Conservation (phyloP, 371 early-diverging fungal genomes). For the Mucor plumbeus region DNA sequence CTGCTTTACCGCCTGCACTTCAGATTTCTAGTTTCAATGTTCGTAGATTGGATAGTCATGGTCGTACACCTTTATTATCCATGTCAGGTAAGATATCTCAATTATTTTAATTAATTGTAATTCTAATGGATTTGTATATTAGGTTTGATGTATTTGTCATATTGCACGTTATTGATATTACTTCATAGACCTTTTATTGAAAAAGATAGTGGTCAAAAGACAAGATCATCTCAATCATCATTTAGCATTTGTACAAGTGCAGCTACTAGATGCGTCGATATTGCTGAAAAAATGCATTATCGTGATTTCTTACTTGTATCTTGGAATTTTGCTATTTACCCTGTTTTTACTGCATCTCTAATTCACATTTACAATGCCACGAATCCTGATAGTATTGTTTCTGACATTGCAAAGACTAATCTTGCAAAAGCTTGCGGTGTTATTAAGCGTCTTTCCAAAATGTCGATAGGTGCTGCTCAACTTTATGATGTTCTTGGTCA, state of each 20-base stretch:
- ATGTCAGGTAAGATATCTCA: constrained; percentile 41
- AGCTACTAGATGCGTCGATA: constrained; percentile 52
- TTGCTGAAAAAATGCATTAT: constrained; percentile 57
- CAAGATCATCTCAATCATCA: constrained; percentile 44
- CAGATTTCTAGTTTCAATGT: constrained; percentile 42
- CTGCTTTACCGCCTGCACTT: constrained; percentile 44
- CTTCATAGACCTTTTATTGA: constrained; percentile 65
- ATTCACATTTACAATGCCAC: constrained; percentile 52
- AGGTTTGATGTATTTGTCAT: constrained; percentile 56
- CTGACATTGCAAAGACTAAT: constrained; percentile 39
- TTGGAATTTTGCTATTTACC: constrained; percentile 60
- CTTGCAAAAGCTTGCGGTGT: constrained; percentile 34
- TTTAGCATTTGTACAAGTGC: constrained; percentile 65
- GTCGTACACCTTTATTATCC: constrained; percentile 40
- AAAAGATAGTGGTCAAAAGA: constrained; percentile 32
- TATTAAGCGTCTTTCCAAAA: constrained; percentile 38
- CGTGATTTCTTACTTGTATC: constrained; percentile 52
- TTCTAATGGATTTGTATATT: background rate
- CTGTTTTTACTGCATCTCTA: constrained; percentile 49
- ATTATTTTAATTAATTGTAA: background rate
- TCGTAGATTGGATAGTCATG: constrained; percentile 34
- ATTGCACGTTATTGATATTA: constrained; percentile 58
- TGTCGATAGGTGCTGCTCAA: constrained; percentile 30
- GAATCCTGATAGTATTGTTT: constrained; percentile 34
- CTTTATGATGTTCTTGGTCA: constrained; percentile 32